Evolutionary conservation across 345 rosid genomes (phyloP), one percentile per base, ranked within the genome.

Genomic region (Aquilaria yunnanensis): DNA sequence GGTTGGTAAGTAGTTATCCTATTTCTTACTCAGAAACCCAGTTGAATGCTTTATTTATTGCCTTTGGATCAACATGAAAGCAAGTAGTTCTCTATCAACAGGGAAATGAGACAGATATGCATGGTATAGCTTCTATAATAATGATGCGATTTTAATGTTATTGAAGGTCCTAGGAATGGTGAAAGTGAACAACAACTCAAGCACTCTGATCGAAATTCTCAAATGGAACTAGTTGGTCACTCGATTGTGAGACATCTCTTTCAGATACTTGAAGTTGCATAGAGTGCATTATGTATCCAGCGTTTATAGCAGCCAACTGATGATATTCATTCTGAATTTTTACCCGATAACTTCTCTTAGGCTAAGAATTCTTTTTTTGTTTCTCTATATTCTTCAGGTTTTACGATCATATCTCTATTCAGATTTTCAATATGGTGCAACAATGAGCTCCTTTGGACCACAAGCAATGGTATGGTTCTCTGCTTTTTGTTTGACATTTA

Each of bases 191-290:
- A 31, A 66, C 64, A 71, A 54, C 72, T 55, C 48, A 66, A 77
- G 51, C 72, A 64, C 60, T 31, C 77, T 62, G 85, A 76, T 58
- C 72, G 71, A 10, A 77, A 74, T 72, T 76, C 83, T 43, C 80
- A 80, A 46, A 76, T 73, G 82, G 88, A 83, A 75, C 81, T 80
- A 52, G 86, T 79, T n/a, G 88, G 91, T 56, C 91, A 81, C 76
- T 83, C 91, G 33, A 77, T 85, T 70, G 91, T 85, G 72, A 67
- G 80, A 46, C 29, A 31, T 67, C 60, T 61, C 61, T 66, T 70
- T 37, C 63, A n/a, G 32, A 32, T 33, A 5, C 23, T 49, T 30
- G 56, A 55, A 32, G 16, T 59, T 12, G 8, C 33, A 30, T 14
- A 12, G 53, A 50, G 5, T 50, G 8, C 23, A 34, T 12, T 59